Conservation (phyloP, 164 flowering plant genomes). For the Sedum album region DNA sequence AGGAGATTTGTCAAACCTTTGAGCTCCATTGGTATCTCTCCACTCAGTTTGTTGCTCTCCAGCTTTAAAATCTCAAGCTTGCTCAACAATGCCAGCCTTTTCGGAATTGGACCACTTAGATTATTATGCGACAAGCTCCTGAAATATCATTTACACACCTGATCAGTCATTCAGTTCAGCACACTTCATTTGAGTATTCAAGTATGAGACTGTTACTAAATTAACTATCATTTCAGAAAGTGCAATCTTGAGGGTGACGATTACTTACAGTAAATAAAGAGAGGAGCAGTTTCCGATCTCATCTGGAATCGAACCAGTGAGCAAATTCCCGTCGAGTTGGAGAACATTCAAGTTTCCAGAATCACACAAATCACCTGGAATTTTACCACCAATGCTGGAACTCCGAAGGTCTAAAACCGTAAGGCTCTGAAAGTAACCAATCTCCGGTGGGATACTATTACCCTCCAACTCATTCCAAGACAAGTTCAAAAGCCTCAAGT, state of each 20-base stretch:
- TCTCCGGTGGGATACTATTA: conserved; percentile 54
- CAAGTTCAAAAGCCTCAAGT: conserved; percentile 64
- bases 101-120: conserved; percentile 58
- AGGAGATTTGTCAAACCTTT: conserved; percentile 60
- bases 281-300: conserved; percentile 87
- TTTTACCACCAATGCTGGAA: conserved; percentile 43
- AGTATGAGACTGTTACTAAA: background rate
- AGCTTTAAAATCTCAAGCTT: conserved; percentile 68
- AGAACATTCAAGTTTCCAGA: conserved; percentile 56
- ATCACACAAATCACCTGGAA: conserved; percentile 72
- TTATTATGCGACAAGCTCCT: conserved; percentile 86
- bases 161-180: no score
- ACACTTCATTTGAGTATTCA: background rate
- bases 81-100: conserved; percentile 41
- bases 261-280: conserved; percentile 71
- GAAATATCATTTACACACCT: conserved; percentile 14
- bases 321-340: conserved; percentile 68
- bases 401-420: conserved; percentile 63
- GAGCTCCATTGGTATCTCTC: conserved; percentile 76
- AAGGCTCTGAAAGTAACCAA: conserved; percentile 58
- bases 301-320: conserved; percentile 60
- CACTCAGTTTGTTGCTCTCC: conserved; percentile 61
- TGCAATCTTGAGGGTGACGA: background rate
- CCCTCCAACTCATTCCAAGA: conserved; percentile 64
- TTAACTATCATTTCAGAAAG: background rate